Evolutionary conservation across 1,284 basidiomycete genomes (phyloP).

Genomic region (Hymenochaete sp.): DNA sequence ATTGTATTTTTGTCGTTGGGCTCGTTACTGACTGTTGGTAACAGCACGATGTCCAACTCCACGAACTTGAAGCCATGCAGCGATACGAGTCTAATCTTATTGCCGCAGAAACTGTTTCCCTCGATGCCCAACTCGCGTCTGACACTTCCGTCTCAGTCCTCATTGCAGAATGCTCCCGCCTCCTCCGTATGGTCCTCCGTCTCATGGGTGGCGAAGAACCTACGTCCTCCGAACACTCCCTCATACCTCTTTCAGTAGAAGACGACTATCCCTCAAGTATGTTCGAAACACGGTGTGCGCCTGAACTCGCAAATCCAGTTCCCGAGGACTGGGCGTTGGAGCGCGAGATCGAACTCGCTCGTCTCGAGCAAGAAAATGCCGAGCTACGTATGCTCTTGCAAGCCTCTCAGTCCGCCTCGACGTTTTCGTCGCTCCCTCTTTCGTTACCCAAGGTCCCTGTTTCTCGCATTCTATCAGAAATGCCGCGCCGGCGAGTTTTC

Average conservation of each 20-base stretch:
- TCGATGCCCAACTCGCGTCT: conserved; percentile 50
- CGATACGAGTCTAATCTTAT: conserved; percentile 87
- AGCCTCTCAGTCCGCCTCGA: conserved; percentile 11
- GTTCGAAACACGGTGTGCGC: conserved; percentile 9
- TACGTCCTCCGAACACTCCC: conserved; percentile 4
- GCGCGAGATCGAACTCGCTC: conserved; percentile 77
- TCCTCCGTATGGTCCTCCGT: conserved; percentile 69
- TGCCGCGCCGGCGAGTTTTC: conserved; percentile 15
- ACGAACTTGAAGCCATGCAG: conserved; percentile 82
- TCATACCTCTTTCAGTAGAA: conserved; percentile 2
- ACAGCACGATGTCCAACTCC: conserved; percentile 89
- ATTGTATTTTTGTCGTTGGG: conserved; percentile 4
- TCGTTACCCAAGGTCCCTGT: conserved; percentile 12
- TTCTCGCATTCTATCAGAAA: neutral
- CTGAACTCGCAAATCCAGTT: conserved; percentile 14
- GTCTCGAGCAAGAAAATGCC: conserved; percentile 81
- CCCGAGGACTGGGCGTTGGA: conserved; percentile 68
- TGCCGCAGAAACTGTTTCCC: conserved; percentile 65
- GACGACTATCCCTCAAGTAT: neutral
- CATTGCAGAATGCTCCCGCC: conserved; percentile 62
- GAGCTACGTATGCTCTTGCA: conserved; percentile 64
- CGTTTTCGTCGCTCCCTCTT: conserved; percentile 3
- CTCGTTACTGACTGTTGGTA: conserved; percentile 10
- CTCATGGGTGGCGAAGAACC: conserved; percentile 48
- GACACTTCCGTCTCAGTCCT: conserved; percentile 62